Percentiles rank a stretch among this genome's conserved stretches.
phyloP scores from a whole-genome alignment of 2,329 filamentous ascomycete species.

The Chrysoporthe austroafricana region DNA sequence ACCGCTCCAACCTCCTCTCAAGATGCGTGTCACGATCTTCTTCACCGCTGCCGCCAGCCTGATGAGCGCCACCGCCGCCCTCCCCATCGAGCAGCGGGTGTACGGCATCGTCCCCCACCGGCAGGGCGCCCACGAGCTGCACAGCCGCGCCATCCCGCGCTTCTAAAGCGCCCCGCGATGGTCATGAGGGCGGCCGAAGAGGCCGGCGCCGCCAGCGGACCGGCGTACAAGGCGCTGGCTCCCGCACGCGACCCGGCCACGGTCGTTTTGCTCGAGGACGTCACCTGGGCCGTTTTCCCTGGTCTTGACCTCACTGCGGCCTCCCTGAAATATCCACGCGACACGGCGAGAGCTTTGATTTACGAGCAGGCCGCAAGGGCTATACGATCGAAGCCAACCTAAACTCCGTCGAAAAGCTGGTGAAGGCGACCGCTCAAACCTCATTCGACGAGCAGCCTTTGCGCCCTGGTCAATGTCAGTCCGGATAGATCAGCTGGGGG shows the following conservation, averaged over 20 bases:
- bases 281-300: neutral
- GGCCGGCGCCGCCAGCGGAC: too few species aligned
- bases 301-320: neutral
- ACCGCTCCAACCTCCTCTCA: neutral
- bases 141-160: constrained; percentile 7
- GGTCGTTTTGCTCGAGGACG: neutral
- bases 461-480: neutral
- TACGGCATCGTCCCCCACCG: constrained; percentile 12
- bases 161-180: neutral
- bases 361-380: neutral
- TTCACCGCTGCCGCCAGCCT: constrained; percentile 7
- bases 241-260: neutral
- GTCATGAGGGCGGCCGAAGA: neutral
- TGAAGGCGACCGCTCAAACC: neutral
- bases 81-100: constrained; percentile 11
- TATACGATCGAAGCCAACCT: neutral
- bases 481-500: neutral
- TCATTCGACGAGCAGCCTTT: neutral
- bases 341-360: neutral
- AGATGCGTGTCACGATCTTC: constrained; percentile 11
- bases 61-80: constrained; percentile 8
- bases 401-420: neutral
- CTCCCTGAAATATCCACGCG: neutral
- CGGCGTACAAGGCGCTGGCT: too few species aligned
- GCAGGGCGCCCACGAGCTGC: constrained; percentile 9